Evolutionary conservation across 108 stramenopile genomes (phyloP), one percentile per base, ranked within the genome.

Genomic region (Cylindrotheca closterium): DNA sequence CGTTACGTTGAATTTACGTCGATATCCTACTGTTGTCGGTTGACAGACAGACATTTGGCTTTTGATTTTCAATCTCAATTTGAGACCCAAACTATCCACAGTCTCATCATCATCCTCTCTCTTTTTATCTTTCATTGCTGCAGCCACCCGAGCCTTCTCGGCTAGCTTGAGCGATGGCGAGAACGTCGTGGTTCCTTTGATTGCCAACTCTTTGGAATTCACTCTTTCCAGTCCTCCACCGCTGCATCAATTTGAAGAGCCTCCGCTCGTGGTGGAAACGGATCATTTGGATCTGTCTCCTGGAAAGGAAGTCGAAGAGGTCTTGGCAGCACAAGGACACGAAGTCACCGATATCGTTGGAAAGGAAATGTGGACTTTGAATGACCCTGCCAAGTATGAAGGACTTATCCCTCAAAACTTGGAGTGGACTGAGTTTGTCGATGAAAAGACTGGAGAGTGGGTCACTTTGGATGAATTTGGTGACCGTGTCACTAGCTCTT

Each of bases 161-260:
- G 67, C 71, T 17, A 66, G 75, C 42, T 47, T 87, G 58, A 55
- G 74, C 32, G 63, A 72, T 21, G 92, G 88, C 17, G 89, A 88
- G 46, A 90, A 93, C 60, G 89, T 96, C n/a, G 78, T 96, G 24
- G 92, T 96, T 28, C 91, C 91, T 27, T 75, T 92, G 74, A 85
- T 96, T 64, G 85, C 88, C 60, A 93, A 96, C 62, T 94, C 96
- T 17, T 86, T 98, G 70, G 98, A 98, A 77, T 97, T 96, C 89
- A 88, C 93, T 21, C 87, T 98, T 32, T 87, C 88, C 12, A 87
- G 79, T 55, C 98, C 98, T 50, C 96, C 96, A 23, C 96, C 96
- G 27, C 83, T 97, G 77, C 98, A 98, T 87, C 96, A 96, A 86
- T 98, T 98, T 73, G 85, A 87, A 46, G 98, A 98, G 80, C 95